Evolutionary conservation across 2,329 filamentous ascomycete species (phyloP), one percentile per base, ranked within the genome.

Genomic region (Seiridium cupressi): DNA sequence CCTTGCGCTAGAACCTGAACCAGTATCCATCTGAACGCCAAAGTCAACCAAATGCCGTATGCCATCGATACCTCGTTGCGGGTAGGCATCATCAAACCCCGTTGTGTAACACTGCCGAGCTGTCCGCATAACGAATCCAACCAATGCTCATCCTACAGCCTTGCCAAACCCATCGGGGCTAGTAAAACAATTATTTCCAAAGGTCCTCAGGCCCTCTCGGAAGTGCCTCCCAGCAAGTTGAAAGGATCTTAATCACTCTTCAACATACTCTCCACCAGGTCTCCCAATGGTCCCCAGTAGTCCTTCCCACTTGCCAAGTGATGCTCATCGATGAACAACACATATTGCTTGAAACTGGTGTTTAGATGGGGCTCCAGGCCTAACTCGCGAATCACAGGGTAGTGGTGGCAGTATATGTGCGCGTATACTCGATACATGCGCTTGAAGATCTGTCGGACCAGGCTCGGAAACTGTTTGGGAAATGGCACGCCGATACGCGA

Each of bases 351-450:
- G 87, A 99, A 99, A 78, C 92, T 96, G 11, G 95, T 99, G 79
- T 99, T 99, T 66, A 99, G 85, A 76, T 99, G 95, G 49, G 96
- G 93, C 77, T 99, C 95, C 61, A 99, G 85, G 31, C 95, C 95
- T 44, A 99, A 85, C 74, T 97, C 93, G 61, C 96, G 90, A 67
- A 99, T 90, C 66, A 99, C 93, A 42, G 93, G 93, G 78, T 99
- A 99, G 80, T 99, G 95, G 77, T 99, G 95, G 81, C 96, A 99
- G 86, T 99, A 99, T 69, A 99, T 97, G 79, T 99, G 95, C 48
- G 95, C 95, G 75, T 99, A 99, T 63, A 99, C 94, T 67, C 95
- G 90, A 79, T 98, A 99, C 80, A 99, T 89, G 72, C 95, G 90
- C 84, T 99, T 99, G 87, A 98, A 98, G 74, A 99, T 93, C 78